phyloP scores from a whole-genome alignment of 2,329 filamentous ascomycete species.

The Ophiostoma pallidulum region DNA sequence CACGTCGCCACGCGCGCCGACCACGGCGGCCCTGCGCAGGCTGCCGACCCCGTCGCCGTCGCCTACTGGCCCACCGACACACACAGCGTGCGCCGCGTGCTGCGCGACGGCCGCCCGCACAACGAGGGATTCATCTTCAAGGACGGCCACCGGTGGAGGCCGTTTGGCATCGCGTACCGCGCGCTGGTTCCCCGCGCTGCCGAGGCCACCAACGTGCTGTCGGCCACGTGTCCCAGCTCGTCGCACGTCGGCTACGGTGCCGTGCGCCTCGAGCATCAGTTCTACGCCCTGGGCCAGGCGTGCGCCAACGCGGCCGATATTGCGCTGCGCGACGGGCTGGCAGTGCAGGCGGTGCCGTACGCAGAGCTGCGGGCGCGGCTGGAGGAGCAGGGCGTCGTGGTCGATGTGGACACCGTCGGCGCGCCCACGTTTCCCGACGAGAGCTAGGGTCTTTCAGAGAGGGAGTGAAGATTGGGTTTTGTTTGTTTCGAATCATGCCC shows the following conservation, averaged over 20 bases:
- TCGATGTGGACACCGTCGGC: background rate
- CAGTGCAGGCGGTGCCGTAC: background rate
- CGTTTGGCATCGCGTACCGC: slow-evolving; percentile 4
- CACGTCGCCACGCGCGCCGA: background rate
- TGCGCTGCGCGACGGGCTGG: background rate
- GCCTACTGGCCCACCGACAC: slow-evolving; percentile 8
- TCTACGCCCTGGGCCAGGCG: slow-evolving; percentile 6
- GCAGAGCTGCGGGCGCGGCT: background rate
- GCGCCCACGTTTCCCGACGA: slow-evolving; percentile 2
- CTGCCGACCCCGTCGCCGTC: background rate
- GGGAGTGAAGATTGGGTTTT: no score
- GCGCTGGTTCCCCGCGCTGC: background rate
- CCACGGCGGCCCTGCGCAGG: background rate
- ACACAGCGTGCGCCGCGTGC: slow-evolving; percentile 3
- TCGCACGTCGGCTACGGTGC: slow-evolving; percentile 7
- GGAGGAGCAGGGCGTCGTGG: background rate
- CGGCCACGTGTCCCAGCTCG: slow-evolving; percentile 2
- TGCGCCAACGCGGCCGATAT: slow-evolving; percentile 4
- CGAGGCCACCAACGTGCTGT: background rate
- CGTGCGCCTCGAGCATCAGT: slow-evolving; percentile 5
- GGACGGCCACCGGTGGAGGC: slow-evolving; percentile 6
- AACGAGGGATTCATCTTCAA: slow-evolving; percentile 7
- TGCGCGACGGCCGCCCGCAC: slow-evolving; percentile 3
- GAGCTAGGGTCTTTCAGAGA: no score
- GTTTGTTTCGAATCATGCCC: no score